Base-by-base conservation (phyloP, 2,329 filamentous ascomycete species). In the Xylaria arbuscula region DNA sequence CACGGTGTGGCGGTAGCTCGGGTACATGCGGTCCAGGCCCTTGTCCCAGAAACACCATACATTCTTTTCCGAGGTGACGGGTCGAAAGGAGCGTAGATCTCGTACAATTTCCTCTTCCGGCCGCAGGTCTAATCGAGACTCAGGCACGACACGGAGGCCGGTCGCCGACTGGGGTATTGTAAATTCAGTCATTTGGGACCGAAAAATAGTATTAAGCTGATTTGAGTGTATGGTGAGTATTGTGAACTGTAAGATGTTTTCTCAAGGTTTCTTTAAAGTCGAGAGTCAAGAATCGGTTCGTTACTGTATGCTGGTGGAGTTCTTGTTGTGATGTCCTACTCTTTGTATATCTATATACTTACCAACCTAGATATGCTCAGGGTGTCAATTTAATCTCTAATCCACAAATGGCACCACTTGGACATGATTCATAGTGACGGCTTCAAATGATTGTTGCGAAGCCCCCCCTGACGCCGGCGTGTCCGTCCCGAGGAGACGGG, bases 1-100 rank as follows among this genome's bases (percentile, higher is more conserved):
- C 0, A 84, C 76, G 32, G 81, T 84, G 28, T 75, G 73, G 50
- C 77, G 76, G 54, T 78, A 79, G 71, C 80, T 80, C 11, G 77
- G 74, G 8, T 79, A 81, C 77, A 83, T 82, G 8, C 67, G 64
- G 3, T 73, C 59, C 0, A 81, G 62, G 0, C 83, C 81, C 10
- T 76, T 78, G 63, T 84, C 78, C 82, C 82, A 84, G 64, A 82
- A 82, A 1, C 81, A 81, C 81, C 82, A 84, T 2, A 84, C 76
- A 48, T 84, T 84, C 69, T 80, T 82, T 60, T 83, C 81, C 0
- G 79, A 80, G 0, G 75, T 78, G 48, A 80, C 62, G n/a, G 80
- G 77, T 1, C 70, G 74, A 53, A 76, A 78, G 0, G 70, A 62
- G 9, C 68, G 62, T 1, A 81, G 75, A n/a, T 66, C 66, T 40